A percentile compares a stretch with the other conserved stretches of the same genome.
Evolutionary conservation across 805 yeast genomes (phyloP).

Genomic region (Candida jianshihensis): DNA sequence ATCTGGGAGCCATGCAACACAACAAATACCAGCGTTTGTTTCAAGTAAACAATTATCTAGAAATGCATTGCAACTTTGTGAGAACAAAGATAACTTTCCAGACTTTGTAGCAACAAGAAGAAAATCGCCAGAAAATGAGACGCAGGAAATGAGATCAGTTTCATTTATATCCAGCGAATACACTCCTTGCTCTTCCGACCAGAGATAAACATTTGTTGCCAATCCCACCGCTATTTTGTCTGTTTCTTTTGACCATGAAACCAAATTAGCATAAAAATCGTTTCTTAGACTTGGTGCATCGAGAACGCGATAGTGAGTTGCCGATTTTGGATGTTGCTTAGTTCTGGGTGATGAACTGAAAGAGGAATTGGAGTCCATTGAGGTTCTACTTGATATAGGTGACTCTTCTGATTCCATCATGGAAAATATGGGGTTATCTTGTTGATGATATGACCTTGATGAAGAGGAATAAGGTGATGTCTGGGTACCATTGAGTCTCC

Average conservation of each 20-base stretch:
- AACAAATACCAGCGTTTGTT: slow-evolving; percentile 40
- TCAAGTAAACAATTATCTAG: slow-evolving; percentile 20
- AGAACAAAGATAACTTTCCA: slow-evolving; percentile 45
- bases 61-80: slow-evolving; percentile 22
- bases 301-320: slow-evolving; percentile 42
- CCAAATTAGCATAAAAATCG: slow-evolving; percentile 71
- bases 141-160: slow-evolving; percentile 44
- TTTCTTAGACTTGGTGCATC: slow-evolving; percentile 69
- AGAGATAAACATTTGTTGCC: slow-evolving; percentile 48
- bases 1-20: slow-evolving; percentile 53
- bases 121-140: slow-evolving; percentile 46
- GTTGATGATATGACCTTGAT: slow-evolving; percentile 2
- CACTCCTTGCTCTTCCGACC: slow-evolving; percentile 50
- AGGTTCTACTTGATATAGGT: slow-evolving; percentile 2
- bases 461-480: slow-evolving; percentile 5
- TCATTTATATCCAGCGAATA: slow-evolving; percentile 33
- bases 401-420: slow-evolving; percentile 2
- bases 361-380: slow-evolving; percentile 9
- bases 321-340: slow-evolving; percentile 26
- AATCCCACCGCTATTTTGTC: slow-evolving; percentile 61
- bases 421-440: not conserved
- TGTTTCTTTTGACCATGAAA: slow-evolving; percentile 58
- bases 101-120: slow-evolving; percentile 51
- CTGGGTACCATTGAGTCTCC: slow-evolving; percentile 3
- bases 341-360: slow-evolving; percentile 5